A percentile compares a stretch with the other conserved stretches of the same genome.
Conservation (phyloP, 352 stramenopile species). For the Phytophthora chlamydospora region DNA sequence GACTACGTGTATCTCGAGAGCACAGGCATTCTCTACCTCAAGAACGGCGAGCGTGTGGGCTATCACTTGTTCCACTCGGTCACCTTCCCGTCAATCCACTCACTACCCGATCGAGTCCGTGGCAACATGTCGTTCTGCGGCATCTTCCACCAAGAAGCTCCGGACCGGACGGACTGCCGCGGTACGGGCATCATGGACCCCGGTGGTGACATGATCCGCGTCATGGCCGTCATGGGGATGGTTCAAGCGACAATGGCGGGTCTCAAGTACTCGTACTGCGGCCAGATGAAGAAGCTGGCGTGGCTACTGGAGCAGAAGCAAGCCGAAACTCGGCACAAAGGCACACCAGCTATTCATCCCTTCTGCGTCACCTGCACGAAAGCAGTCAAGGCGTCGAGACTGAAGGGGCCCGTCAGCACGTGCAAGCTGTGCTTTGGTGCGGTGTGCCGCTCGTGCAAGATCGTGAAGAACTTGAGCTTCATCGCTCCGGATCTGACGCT, state of each 20-base stretch:
- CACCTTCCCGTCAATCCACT: constrained; percentile 21
- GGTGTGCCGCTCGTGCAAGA: constrained; percentile 22
- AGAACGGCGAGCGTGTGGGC: constrained; percentile 20
- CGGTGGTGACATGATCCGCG: constrained; percentile 32
- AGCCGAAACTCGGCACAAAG: neutral
- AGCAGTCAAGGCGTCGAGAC: constrained; percentile 4
- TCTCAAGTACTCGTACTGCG: constrained; percentile 33
- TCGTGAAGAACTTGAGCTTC: constrained; percentile 30
- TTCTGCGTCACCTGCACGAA: constrained; percentile 28
- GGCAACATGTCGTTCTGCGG: constrained; percentile 51
- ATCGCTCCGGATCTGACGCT: constrained; percentile 21
- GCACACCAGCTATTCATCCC: neutral
- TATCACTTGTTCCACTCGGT: constrained; percentile 33
- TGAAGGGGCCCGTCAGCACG: constrained; percentile 4
- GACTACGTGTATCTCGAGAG: constrained; percentile 36
- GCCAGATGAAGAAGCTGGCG: constrained; percentile 42
- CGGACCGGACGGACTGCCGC: constrained; percentile 14
- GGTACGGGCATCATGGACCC: constrained; percentile 29
- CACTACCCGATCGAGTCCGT: constrained; percentile 27
- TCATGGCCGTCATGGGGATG: constrained; percentile 27
- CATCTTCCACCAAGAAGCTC: constrained; percentile 34
- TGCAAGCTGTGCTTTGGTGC: constrained; percentile 29
- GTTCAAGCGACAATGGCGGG: constrained; percentile 25
- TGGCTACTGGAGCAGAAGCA: constrained; percentile 34
- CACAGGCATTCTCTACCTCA: constrained; percentile 14